phyloP scores from a whole-genome alignment of 139 green algal species.

The Asterochloris sp. region DNA sequence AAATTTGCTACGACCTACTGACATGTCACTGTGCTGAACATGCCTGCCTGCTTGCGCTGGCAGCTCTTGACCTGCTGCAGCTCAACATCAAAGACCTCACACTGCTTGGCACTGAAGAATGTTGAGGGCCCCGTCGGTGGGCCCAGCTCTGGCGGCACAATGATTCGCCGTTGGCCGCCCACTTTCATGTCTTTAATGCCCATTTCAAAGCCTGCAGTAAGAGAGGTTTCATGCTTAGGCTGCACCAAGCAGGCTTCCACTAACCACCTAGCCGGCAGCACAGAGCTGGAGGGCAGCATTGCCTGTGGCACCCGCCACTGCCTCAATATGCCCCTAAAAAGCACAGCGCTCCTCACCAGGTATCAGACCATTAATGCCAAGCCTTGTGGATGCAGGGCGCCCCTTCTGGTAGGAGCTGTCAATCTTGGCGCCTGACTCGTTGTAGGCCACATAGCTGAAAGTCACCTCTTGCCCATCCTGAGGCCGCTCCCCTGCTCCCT shows the following conservation, averaged over 20 bases:
- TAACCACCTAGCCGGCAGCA: background rate
- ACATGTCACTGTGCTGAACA: slow-evolving; percentile 86
- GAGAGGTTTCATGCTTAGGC: background rate
- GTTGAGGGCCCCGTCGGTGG: slow-evolving; percentile 94
- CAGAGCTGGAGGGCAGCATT: background rate
- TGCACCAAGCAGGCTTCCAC: background rate
- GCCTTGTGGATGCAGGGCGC: slow-evolving; percentile 67
- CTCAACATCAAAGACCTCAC: slow-evolving; percentile 98
- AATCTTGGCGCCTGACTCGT: slow-evolving; percentile 86
- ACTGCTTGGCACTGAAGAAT: slow-evolving; percentile 99
- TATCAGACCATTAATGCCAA: slow-evolving; percentile 94
- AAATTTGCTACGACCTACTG: slow-evolving; percentile 33
- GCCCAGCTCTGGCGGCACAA: slow-evolving; percentile 93
- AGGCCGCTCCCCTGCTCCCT: slow-evolving; percentile 53
- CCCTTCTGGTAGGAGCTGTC: slow-evolving; percentile 88
- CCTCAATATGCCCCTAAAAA: background rate
- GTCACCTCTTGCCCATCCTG: slow-evolving; percentile 84
- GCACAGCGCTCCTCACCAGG: slow-evolving; percentile 57
- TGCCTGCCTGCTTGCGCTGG: slow-evolving; percentile 57
- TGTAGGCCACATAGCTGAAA: slow-evolving; percentile 98
- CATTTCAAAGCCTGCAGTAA: slow-evolving; percentile 87
- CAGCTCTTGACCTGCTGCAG: slow-evolving; percentile 75
- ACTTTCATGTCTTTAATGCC: slow-evolving; percentile 85
- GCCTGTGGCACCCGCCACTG: background rate
- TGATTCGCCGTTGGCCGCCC: slow-evolving; percentile 82